These are phyloP conservation scores for Zizania latifolia DNA, from an alignment of 176 grass and related monocot species.

Conservation along the genomic window DNA sequence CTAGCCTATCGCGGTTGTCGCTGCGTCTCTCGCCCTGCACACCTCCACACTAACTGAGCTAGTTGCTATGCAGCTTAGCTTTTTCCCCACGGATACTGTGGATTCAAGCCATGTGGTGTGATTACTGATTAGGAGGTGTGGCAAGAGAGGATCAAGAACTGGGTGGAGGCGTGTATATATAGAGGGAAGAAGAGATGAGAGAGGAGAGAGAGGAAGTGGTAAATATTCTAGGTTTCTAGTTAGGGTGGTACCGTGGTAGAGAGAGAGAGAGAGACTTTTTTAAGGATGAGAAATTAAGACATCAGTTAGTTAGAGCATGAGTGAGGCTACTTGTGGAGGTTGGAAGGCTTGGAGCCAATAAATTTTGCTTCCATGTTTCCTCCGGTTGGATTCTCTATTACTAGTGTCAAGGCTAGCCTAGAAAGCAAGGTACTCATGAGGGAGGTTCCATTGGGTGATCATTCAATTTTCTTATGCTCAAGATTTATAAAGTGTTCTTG, in stretches of 20 bases:
- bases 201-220: neutral
- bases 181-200: neutral
- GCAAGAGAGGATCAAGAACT: constrained; percentile 40
- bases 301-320: constrained; percentile 38
- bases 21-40: neutral
- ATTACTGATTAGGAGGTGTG: constrained; percentile 15
- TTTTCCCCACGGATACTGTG: constrained; percentile 10
- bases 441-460: neutral
- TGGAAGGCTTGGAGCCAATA: constrained; percentile 37
- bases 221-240: constrained; percentile 19
- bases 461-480: neutral
- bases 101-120: neutral
- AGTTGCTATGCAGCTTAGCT: neutral
- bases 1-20: constrained; percentile 31
- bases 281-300: constrained; percentile 24
- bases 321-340: constrained; percentile 43
- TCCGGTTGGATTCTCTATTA: constrained; percentile 35
- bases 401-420: neutral
- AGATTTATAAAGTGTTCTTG: neutral
- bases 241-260: constrained; percentile 30
- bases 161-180: constrained; percentile 30
- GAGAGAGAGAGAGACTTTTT: constrained; percentile 24
- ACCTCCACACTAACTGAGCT: neutral
- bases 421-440: neutral
- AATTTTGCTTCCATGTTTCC: constrained; percentile 44